Percentiles rank a stretch among this genome's conserved stretches.
Evolutionary conservation across 176 grass and related monocot genomes (phyloP).

Genomic region (Musa acuminata): DNA sequence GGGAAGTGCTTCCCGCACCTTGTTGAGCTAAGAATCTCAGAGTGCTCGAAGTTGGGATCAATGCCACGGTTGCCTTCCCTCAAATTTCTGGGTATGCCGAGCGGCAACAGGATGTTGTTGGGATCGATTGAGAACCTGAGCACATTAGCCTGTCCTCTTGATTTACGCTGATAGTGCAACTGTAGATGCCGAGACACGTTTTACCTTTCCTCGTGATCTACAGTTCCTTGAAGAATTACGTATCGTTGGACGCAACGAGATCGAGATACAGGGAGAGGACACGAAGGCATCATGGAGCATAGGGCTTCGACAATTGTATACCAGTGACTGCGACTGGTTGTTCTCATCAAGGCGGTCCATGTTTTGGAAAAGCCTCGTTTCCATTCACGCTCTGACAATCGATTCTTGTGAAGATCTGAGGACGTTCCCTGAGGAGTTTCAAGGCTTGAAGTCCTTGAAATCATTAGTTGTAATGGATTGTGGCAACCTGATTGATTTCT

Average conservation of each 20-base stretch:
- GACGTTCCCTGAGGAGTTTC: neutral
- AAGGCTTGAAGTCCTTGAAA: neutral
- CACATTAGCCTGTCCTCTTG: neutral
- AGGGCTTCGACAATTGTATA: neutral
- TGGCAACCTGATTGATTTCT: neutral
- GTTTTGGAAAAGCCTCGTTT: neutral
- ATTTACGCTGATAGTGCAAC: neutral
- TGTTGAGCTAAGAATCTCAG: neutral
- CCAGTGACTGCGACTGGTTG: too few species aligned
- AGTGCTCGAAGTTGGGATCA: neutral
- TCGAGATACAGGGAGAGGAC: neutral
- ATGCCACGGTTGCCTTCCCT: neutral
- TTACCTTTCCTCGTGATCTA: neutral
- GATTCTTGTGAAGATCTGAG: neutral
- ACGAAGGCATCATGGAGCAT: neutral
- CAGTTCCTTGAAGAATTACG: neutral
- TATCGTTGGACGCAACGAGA: neutral
- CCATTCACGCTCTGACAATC: accelerated
- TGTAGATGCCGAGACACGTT: neutral
- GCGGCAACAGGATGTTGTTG: neutral
- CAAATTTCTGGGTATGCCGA: neutral
- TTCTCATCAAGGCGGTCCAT: neutral
- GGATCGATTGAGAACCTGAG: neutral
- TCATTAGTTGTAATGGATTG: neutral
- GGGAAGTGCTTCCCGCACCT: neutral